phyloP scores from a whole-genome alignment of 768 basidiomycete species.

The Chalciporus pseudorubinellus region DNA sequence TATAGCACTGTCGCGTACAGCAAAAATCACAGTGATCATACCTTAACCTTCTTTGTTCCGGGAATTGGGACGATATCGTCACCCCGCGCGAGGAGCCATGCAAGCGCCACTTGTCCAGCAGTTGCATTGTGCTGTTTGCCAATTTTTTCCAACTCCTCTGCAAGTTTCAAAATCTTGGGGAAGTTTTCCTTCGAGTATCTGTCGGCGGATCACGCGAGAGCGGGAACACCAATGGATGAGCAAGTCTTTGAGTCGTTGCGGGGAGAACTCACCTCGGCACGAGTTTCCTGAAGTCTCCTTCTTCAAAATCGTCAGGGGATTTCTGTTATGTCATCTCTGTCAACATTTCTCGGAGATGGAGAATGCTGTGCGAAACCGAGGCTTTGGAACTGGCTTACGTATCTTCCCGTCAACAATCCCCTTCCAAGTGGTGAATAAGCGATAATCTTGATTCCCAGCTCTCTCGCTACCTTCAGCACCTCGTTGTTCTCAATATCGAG shows the following conservation, averaged over 20 bases:
- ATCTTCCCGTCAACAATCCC: conserved; percentile 48
- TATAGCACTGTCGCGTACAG: not conserved
- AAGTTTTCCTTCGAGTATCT: conserved; percentile 43
- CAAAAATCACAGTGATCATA: not conserved
- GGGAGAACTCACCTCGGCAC: conserved; percentile 26
- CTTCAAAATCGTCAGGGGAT: conserved; percentile 34
- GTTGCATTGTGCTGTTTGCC: conserved; percentile 35
- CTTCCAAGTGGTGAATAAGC: conserved; percentile 54
- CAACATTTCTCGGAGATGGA: not conserved
- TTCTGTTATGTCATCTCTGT: conserved; percentile 14
- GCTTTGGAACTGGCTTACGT: conserved; percentile 25
- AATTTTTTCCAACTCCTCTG: conserved; percentile 31
- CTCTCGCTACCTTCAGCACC: conserved; percentile 43
- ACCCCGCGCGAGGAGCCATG: conserved; percentile 41
- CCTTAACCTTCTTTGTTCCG: conserved; percentile 37
- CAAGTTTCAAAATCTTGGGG: conserved; percentile 40
- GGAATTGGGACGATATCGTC: conserved; percentile 40
- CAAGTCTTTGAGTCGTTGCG: not conserved
- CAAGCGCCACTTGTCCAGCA: conserved; percentile 40
- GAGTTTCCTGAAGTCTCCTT: conserved; percentile 22
- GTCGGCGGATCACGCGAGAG: too few relatives aligned
- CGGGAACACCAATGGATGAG: not conserved
- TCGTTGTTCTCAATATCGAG: conserved; percentile 47
- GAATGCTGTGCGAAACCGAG: too few relatives aligned
- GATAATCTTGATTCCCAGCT: conserved; percentile 48